Conservation (phyloP, 352 stramenopile species). For the Phytophthora fragariaefolia region DNA sequence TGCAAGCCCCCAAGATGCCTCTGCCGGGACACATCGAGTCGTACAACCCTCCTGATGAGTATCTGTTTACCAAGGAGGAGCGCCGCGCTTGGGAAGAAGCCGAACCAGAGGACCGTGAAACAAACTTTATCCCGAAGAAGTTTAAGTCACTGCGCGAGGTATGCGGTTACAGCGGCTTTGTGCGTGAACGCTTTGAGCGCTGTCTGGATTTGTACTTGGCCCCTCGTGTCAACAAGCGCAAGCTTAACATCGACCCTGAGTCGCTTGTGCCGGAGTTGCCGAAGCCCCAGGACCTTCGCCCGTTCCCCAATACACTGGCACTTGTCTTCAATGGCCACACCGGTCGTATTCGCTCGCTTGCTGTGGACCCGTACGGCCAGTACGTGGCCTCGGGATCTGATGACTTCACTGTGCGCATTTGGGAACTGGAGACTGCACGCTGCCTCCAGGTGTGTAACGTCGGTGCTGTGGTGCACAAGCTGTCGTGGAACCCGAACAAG, state of each 20-base stretch:
- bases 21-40: constrained; percentile 98
- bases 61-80: constrained; percentile 97
- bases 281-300: constrained; percentile 96
- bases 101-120: constrained; percentile 95
- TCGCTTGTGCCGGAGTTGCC: constrained; percentile 96
- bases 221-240: constrained; percentile 95
- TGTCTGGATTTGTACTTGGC: constrained; percentile 99
- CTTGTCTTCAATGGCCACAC: constrained; percentile 91
- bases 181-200: constrained; percentile 99
- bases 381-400: constrained; percentile 96
- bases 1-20: constrained; percentile 97
- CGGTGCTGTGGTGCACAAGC: constrained; percentile 87
- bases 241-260: constrained; percentile 98
- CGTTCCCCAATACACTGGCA: constrained; percentile 97
- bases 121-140: constrained; percentile 98
- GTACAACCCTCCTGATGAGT: constrained; percentile 99
- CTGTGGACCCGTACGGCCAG: constrained; percentile 96
- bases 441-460: constrained; percentile 94
- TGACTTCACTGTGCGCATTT: constrained; percentile 96
- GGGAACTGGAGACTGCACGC: constrained; percentile 96
- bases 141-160: constrained; percentile 97
- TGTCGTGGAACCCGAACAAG: constrained; percentile 98
- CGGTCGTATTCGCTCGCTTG: constrained; percentile 93
- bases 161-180: constrained; percentile 95
- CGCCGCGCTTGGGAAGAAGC: constrained; percentile 95